Conservation (phyloP, 129 eudicot genomes). For the Solidago caesia region DNA sequence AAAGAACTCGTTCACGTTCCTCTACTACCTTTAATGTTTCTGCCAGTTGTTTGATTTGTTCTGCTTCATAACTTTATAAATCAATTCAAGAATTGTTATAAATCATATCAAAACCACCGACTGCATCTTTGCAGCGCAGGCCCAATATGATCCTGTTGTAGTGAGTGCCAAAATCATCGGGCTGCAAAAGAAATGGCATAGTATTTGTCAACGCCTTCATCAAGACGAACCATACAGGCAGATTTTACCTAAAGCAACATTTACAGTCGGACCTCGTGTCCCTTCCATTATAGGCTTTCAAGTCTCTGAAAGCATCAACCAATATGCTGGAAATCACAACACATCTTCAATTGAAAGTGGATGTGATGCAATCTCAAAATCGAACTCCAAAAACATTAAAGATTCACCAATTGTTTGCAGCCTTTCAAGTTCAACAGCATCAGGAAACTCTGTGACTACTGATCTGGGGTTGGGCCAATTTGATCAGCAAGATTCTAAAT, state of each 20-base stretch:
- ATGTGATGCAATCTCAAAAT: slow-evolving; percentile 25
- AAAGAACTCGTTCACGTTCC: too few relatives aligned
- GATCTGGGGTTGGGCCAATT: slow-evolving; percentile 59
- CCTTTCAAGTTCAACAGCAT: slow-evolving; percentile 43
- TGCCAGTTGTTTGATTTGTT: background rate
- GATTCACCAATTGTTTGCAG: slow-evolving; percentile 28
- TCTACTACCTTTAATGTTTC: background rate
- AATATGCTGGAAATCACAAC: slow-evolving; percentile 2
- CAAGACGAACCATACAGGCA: slow-evolving; percentile 33
- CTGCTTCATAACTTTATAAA: background rate
- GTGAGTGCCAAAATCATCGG: slow-evolving; percentile 41
- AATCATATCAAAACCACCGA: slow-evolving; percentile 42
- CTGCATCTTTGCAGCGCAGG: slow-evolving; percentile 68
- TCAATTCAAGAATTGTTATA: background rate
- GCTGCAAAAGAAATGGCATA: slow-evolving; percentile 68
- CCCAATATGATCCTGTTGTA: slow-evolving; percentile 53
- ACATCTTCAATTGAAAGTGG: slow-evolving; percentile 40
- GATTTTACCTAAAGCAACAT: slow-evolving; percentile 39
- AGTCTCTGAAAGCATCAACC: slow-evolving; percentile 32
- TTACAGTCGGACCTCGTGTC: slow-evolving; percentile 30
- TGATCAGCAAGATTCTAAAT: slow-evolving; percentile 53
- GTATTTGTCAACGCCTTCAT: slow-evolving; percentile 59
- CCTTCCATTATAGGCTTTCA: slow-evolving; percentile 62
- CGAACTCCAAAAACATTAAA: slow-evolving; percentile 30
- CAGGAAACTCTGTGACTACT: slow-evolving; percentile 64